Percentiles rank a stretch among this genome's conserved stretches.
Conservation (phyloP, 495 filamentous ascomycete species). For the Usnea hakonensis region DNA sequence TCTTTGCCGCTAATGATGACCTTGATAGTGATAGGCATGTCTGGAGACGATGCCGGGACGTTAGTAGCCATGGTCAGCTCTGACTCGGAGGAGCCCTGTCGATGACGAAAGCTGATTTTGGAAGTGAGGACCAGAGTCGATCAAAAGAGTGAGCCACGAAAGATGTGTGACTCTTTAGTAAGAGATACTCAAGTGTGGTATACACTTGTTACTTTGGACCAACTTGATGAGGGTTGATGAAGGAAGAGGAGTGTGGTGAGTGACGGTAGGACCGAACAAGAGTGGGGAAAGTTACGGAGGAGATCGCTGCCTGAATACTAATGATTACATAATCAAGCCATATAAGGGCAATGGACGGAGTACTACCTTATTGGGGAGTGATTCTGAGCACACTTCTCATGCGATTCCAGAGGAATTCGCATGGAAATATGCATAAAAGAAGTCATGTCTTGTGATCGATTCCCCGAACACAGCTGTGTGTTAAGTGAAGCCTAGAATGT, state of each 20-base stretch:
- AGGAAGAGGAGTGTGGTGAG: conserved; percentile 13
- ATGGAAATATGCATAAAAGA: too few species aligned
- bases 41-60: conserved; percentile 40
- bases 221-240: conserved; percentile 12
- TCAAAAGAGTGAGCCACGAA: neutral
- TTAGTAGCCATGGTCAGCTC: conserved; percentile 42
- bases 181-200: neutral
- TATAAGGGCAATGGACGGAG: neutral
- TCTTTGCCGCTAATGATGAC: conserved; percentile 57
- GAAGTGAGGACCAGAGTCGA: neutral
- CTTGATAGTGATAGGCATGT: conserved; percentile 81
- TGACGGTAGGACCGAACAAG: neutral
- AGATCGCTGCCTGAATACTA: conserved; percentile 7
- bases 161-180: neutral
- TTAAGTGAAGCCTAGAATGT: neutral
- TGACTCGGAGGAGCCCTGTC: neutral
- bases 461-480: neutral
- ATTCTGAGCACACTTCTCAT: too few species aligned
- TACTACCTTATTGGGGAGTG: too few species aligned
- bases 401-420: too few species aligned
- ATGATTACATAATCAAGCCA: conserved; percentile 1
- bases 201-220: neutral
- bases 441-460: too few species aligned
- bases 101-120: conserved; percentile 2
- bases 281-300: conserved; percentile 7